Percentiles rank a stretch among this genome's conserved stretches.
phyloP scores from a whole-genome alignment of 768 basidiomycete genomes.

The Tremella fuciformis region DNA sequence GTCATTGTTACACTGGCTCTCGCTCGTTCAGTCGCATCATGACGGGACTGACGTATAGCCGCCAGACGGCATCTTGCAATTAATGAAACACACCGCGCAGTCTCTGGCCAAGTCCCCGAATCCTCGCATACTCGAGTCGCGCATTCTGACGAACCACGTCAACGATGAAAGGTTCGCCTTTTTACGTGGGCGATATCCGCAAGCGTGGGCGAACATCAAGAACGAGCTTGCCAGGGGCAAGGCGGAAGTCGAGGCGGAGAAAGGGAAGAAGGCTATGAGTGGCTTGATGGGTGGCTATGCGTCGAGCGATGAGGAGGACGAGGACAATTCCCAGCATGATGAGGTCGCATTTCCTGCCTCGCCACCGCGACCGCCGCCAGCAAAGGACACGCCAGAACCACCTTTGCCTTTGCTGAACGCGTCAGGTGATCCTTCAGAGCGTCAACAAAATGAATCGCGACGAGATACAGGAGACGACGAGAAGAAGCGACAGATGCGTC shows the following conservation, averaged over 20 bases:
- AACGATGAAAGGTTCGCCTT: conserved; percentile 76
- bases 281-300: conserved; percentile 55
- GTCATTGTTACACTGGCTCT: background rate
- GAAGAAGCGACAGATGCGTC: background rate
- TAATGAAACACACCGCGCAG: conserved; percentile 72
- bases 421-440: background rate
- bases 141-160: conserved; percentile 82
- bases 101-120: conserved; percentile 72
- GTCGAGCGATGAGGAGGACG: conserved; percentile 33
- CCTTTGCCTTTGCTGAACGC: conserved; percentile 1
- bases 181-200: conserved; percentile 70
- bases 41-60: conserved; percentile 8
- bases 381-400: background rate
- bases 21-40: background rate
- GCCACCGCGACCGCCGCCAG: background rate
- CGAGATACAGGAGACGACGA: background rate
- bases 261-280: conserved; percentile 14
- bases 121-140: conserved; percentile 76
- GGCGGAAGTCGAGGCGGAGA: conserved; percentile 13
- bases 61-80: conserved; percentile 61
- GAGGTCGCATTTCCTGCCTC: background rate
- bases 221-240: conserved; percentile 46
- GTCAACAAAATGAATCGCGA: background rate
- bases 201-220: conserved; percentile 63
- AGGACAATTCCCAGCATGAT: background rate